These are phyloP conservation scores for Tetrahymena borealis DNA, from an alignment of 73 alveolate genomes.

Conservation along the genomic window DNA sequence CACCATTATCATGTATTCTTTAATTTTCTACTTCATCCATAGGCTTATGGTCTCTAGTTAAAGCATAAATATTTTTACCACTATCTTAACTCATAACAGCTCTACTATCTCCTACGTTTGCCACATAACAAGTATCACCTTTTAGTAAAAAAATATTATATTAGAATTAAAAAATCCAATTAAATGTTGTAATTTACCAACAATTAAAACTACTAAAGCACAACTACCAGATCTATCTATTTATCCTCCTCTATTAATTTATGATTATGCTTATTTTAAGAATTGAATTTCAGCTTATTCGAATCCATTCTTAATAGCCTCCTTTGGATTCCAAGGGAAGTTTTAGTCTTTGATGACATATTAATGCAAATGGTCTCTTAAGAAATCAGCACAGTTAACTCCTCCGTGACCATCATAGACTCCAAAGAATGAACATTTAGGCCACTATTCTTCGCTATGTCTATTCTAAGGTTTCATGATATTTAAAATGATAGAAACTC, in stretches of 20 bases:
- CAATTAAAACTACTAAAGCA: slow-evolving; percentile 75
- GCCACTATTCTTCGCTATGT: slow-evolving; percentile 62
- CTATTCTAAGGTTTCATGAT: slow-evolving; percentile 59
- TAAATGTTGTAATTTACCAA: no score
- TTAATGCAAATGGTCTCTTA: slow-evolving; percentile 86
- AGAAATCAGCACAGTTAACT: slow-evolving; percentile 88
- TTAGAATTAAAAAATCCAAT: no score
- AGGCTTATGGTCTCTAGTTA: slow-evolving; percentile 91
- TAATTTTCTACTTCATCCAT: slow-evolving; percentile 65
- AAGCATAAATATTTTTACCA: slow-evolving; percentile 62
- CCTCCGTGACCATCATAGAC: slow-evolving; percentile 99
- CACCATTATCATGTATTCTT: slow-evolving; percentile 80
- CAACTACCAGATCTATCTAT: slow-evolving; percentile 85
- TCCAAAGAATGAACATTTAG: slow-evolving; percentile 92
- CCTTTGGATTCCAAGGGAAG: slow-evolving; percentile 87
- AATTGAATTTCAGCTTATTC: slow-evolving; percentile 84
- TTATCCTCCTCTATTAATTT: slow-evolving; percentile 31
- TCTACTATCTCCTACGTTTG: slow-evolving; percentile 95
- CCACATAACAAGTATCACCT: slow-evolving; percentile 76
- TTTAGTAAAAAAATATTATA: neutral
- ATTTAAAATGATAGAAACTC: slow-evolving; percentile 85
- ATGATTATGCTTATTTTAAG: slow-evolving; percentile 58
- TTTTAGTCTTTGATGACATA: slow-evolving; percentile 68
- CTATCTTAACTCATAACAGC: slow-evolving; percentile 77
- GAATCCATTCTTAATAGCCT: slow-evolving; percentile 86